phyloP scores from a whole-genome alignment of 805 yeast species.

The Zygotorulaspora chibaensis region DNA sequence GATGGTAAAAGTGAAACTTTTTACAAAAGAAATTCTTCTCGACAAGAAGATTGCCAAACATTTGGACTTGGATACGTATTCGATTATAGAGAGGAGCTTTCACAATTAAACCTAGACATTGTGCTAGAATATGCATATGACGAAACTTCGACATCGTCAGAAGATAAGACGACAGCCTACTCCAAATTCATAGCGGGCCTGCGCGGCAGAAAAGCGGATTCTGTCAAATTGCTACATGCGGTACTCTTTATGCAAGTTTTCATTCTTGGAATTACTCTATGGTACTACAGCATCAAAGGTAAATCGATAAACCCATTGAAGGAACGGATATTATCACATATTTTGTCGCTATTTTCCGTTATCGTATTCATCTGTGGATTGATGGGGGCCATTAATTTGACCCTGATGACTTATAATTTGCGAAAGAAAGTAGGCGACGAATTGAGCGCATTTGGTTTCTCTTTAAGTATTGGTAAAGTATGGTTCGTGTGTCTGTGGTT shows the following conservation, averaged over 20 bases:
- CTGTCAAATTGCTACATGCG: conserved; percentile 18
- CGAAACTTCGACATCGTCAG: conserved; percentile 1
- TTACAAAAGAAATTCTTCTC: conserved; percentile 14
- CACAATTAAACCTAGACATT: conserved; percentile 26
- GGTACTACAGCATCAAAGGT: conserved; percentile 30
- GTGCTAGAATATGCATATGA: conserved; percentile 31
- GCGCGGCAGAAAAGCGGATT: conserved; percentile 14
- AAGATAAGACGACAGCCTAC: conserved; percentile 10
- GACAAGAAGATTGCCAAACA: conserved; percentile 13
- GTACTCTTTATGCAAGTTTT: conserved; percentile 14
- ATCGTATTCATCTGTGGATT: conserved; percentile 21
- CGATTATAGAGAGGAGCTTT: conserved; percentile 27
- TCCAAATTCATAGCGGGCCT: conserved; percentile 12
- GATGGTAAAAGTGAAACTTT: not conserved
- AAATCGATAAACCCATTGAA: conserved; percentile 18
- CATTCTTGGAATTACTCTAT: conserved; percentile 15
- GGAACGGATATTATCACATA: conserved; percentile 24
- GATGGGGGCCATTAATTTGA: conserved; percentile 16
- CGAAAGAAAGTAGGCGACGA: conserved; percentile 23
- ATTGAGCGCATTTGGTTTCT: conserved; percentile 27
- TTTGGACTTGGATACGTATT: conserved; percentile 22
- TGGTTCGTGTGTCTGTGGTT: conserved; percentile 28
- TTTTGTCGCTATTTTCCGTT: conserved; percentile 24
- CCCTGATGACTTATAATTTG: conserved; percentile 18
- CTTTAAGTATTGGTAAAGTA: conserved; percentile 22